A percentile compares a stretch with the other conserved stretches of the same genome.
Evolutionary conservation across 2,329 filamentous ascomycete genomes (phyloP).

Genomic region (Boeremia exigua): DNA sequence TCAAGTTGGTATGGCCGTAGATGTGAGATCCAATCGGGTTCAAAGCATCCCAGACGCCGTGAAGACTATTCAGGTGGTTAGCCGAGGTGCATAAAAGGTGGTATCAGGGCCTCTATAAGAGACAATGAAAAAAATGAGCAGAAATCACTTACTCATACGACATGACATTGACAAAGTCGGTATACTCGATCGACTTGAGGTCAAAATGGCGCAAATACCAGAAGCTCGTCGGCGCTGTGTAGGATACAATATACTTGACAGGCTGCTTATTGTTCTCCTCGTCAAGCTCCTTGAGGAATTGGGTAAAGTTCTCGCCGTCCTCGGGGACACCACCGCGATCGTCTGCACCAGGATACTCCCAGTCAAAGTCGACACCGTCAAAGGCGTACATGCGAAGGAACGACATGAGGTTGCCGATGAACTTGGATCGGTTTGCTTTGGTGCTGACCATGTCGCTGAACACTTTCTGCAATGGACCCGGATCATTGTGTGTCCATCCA

Average conservation of each 20-base stretch:
- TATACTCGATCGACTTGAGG: conserved; percentile 19
- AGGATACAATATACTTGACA: conserved; percentile 6
- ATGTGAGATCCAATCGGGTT: conserved; percentile 21
- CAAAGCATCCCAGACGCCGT: conserved; percentile 38
- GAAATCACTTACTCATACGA: too few species aligned
- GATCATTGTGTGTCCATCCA: conserved; percentile 51
- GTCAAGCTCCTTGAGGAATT: background rate
- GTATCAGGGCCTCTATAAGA: too few species aligned
- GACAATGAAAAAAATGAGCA: too few species aligned
- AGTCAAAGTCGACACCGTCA: conserved; percentile 55
- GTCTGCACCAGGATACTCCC: conserved; percentile 38
- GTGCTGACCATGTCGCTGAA: conserved; percentile 39
- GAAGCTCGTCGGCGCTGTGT: conserved; percentile 27
- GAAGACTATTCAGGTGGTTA: too few species aligned
- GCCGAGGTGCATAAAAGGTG: too few species aligned
- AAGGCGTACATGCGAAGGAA: conserved; percentile 52
- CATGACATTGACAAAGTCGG: conserved; percentile 56
- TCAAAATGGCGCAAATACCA: conserved; percentile 37
- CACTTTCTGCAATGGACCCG: conserved; percentile 39
- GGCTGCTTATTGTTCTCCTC: background rate
- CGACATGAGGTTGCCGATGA: conserved; percentile 42
- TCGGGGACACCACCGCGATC: conserved; percentile 3
- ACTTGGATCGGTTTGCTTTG: conserved; percentile 30
- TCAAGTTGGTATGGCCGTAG: conserved; percentile 38
- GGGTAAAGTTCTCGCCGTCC: background rate